Conservation (phyloP, 306 rosid species). For the Casuarina glauca region DNA sequence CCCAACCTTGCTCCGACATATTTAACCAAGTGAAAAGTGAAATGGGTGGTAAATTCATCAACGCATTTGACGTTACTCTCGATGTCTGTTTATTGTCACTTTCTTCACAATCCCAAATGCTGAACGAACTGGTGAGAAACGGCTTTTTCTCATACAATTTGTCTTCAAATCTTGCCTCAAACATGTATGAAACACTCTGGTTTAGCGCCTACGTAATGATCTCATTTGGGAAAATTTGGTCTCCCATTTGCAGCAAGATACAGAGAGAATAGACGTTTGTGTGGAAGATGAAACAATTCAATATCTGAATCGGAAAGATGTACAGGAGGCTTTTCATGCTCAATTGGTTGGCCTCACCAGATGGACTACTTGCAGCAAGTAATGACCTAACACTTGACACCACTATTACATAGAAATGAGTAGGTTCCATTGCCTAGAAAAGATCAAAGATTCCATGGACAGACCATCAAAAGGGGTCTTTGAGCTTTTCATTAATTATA, state of each 20-base stretch:
- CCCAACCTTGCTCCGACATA: conserved; percentile 32
- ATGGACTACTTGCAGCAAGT: conserved; percentile 68
- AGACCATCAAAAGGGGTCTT: too few species aligned
- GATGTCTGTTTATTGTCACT: conserved; percentile 48
- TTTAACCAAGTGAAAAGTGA: conserved; percentile 28
- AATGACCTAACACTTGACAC: conserved; percentile 7
- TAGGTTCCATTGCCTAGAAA: neutral
- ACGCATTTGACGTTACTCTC: conserved; percentile 49
- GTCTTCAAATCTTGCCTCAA: neutral
- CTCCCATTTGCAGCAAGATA: conserved; percentile 37
- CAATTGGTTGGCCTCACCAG: conserved; percentile 47
- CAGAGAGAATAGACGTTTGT: conserved; percentile 61
- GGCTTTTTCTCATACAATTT: neutral
- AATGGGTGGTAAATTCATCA: conserved; percentile 27
- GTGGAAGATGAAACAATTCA: conserved; percentile 53
- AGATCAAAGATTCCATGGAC: neutral
- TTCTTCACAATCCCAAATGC: conserved; percentile 37
- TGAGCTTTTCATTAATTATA: neutral
- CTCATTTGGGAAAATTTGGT: neutral
- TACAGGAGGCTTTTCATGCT: conserved; percentile 69
- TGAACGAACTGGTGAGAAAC: conserved; percentile 43
- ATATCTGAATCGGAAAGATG: conserved; percentile 67
- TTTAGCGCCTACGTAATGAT: neutral
- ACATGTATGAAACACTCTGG: neutral
- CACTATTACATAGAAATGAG: neutral